Evolutionary conservation across 805 yeast genomes (phyloP).

Genomic region (Candida schatavii): DNA sequence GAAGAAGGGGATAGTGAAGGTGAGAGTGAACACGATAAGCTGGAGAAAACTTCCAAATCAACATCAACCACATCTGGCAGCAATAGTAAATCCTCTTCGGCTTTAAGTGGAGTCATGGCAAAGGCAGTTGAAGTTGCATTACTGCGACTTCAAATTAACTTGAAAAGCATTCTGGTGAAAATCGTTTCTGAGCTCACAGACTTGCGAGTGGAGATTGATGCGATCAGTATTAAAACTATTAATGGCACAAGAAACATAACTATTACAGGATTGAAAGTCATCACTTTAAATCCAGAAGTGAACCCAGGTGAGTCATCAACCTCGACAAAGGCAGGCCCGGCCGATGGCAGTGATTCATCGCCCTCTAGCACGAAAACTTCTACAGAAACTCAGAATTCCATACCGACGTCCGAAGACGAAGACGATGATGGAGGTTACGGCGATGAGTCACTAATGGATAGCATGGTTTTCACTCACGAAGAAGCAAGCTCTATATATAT

Average conservation of each 20-base stretch:
- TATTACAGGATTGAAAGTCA: conserved; percentile 38
- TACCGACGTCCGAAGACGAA: conserved; percentile 12
- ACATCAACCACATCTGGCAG: conserved; percentile 21
- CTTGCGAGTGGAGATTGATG: conserved; percentile 29
- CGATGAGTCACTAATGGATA: conserved; percentile 49
- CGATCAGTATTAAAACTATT: conserved; percentile 33
- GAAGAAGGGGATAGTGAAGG: conserved; percentile 13
- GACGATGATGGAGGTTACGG: conserved; percentile 29
- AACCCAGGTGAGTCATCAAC: conserved; percentile 20
- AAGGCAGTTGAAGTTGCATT: conserved; percentile 67
- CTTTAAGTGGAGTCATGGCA: conserved; percentile 56
- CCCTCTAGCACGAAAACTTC: conserved; percentile 2
- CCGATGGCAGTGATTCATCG: conserved; percentile 1
- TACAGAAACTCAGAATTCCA: conserved; percentile 3
- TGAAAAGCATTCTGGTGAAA: conserved; percentile 46
- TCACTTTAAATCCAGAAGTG: conserved; percentile 39
- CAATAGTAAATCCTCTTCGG: conserved; percentile 24
- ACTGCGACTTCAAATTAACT: conserved; percentile 53
- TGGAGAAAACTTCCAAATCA: conserved; percentile 5
- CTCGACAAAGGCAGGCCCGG: conserved; percentile 1
- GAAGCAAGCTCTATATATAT: conserved; percentile 72
- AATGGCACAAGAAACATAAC: conserved; percentile 46
- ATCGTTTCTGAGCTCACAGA: conserved; percentile 46
- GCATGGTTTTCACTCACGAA: conserved; percentile 64
- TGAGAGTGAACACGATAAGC: conserved; percentile 11